Conservation (phyloP, 75 land plant species). For the Pinus tabuliformis region DNA sequence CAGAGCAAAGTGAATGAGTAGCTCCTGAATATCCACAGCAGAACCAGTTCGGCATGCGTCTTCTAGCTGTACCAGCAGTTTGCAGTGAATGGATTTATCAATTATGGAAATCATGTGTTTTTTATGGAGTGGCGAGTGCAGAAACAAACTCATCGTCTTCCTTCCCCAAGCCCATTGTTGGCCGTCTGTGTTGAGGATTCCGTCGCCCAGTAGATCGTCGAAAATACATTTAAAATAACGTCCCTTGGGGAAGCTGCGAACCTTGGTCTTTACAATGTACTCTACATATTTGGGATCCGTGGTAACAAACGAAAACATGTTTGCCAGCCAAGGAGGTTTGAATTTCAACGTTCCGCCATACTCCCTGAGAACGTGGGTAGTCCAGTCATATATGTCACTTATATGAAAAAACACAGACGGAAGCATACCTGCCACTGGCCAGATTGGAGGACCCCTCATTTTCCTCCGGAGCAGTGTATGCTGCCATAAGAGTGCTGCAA, state of each 20-base stretch:
- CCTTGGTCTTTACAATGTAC: conserved; percentile 18
- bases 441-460: conserved; percentile 2
- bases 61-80: conserved; percentile 1
- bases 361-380: neutral
- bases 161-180: conserved; percentile 6
- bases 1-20: conserved; percentile 20
- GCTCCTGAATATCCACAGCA: conserved; percentile 27
- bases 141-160: conserved; percentile 8
- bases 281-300: conserved; percentile 19
- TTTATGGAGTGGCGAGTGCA: conserved; percentile 5
- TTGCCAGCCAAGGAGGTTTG: conserved; percentile 7
- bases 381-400: conserved; percentile 14
- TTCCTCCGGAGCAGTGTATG: too few species aligned
- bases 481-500: too few species aligned
- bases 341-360: conserved; percentile 11
- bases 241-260: conserved; percentile 23
- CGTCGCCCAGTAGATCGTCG: conserved; percentile 22
- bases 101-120: neutral
- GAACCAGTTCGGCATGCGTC: neutral
- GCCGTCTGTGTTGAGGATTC: conserved; percentile 24
- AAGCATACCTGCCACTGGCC: conserved; percentile 17
- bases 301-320: conserved; percentile 2
- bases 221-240: neutral
- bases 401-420: conserved; percentile 7
- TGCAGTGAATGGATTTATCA: conserved; percentile 3